A percentile compares a stretch with the other conserved stretches of the same genome.
Conservation (phyloP, 805 yeast genomes). For the Hanseniaspora lindneri region DNA sequence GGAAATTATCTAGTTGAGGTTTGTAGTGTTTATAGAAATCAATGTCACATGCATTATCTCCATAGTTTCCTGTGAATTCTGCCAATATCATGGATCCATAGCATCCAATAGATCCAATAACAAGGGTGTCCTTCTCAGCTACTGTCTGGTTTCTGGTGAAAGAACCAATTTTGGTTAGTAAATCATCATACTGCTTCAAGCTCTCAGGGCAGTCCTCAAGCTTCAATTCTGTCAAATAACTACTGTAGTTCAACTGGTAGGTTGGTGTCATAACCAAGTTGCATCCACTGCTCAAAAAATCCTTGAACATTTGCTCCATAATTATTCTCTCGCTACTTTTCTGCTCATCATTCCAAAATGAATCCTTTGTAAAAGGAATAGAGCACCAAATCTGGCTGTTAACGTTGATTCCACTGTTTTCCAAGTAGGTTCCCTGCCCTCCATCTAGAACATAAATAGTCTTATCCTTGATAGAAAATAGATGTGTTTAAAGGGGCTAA, state of each 20-base stretch:
- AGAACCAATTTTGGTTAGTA: constrained; percentile 21
- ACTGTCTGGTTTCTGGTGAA: constrained; percentile 18
- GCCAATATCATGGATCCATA: constrained; percentile 22
- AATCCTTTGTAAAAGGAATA: constrained; percentile 29
- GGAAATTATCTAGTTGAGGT: constrained; percentile 39
- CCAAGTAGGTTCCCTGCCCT: constrained; percentile 54
- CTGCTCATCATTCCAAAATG: constrained; percentile 20
- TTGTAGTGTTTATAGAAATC: constrained; percentile 27
- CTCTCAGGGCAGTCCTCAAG: constrained; percentile 4
- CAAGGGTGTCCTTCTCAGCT: neutral
- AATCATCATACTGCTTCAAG: constrained; percentile 20
- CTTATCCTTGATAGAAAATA: too few species aligned
- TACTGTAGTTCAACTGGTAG: constrained; percentile 43
- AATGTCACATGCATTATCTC: constrained; percentile 22
- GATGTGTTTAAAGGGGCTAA: too few species aligned
- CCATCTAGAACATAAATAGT: constrained; percentile 36
- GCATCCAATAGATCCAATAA: constrained; percentile 57
- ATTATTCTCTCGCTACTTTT: constrained; percentile 31
- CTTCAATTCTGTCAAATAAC: constrained; percentile 29
- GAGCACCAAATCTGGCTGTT: constrained; percentile 53
- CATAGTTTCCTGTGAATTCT: constrained; percentile 64
- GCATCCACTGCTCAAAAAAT: constrained; percentile 46
- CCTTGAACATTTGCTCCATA: constrained; percentile 38
- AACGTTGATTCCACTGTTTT: constrained; percentile 36
- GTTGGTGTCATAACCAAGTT: constrained; percentile 41